These are phyloP conservation scores for Cenchrus americanus DNA, from an alignment of 176 grass and related monocot species.

Conservation along the genomic window DNA sequence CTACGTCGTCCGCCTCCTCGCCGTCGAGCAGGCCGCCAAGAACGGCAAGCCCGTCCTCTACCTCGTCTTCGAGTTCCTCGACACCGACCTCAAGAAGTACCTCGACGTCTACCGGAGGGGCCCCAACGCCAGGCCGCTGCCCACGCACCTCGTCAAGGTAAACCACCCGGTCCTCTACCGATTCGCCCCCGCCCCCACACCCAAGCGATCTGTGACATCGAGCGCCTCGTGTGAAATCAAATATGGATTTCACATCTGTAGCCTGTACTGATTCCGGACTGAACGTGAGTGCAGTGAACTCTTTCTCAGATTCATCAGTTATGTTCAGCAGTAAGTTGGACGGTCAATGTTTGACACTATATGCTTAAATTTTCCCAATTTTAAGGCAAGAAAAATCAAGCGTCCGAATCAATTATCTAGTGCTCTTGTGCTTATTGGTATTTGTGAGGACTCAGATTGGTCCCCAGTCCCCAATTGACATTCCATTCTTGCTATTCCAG, in stretches of 20 bases:
- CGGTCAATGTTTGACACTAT: no score
- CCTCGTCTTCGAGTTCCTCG: constrained; percentile 93
- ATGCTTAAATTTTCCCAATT: not conserved
- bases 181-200: no score
- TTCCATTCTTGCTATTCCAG: not conserved
- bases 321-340: not conserved
- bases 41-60: constrained; percentile 80
- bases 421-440: not conserved
- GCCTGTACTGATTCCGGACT: not conserved
- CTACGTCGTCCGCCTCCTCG: constrained; percentile 89
- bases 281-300: not conserved
- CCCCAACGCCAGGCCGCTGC: constrained; percentile 54
- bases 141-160: constrained; percentile 65
- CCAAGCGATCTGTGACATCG: not conserved
- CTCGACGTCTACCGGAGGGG: constrained; percentile 66
- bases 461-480: not conserved
- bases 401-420: not conserved
- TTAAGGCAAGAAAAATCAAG: not conserved
- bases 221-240: not conserved
- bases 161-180: not conserved
- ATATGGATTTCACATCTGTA: no score
- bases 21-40: constrained; percentile 78
- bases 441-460: not conserved
- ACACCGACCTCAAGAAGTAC: constrained; percentile 93
- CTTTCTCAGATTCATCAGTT: not conserved